Base-by-base conservation (phyloP, 1,284 basidiomycete species). In the Thelephora terrestris region DNA sequence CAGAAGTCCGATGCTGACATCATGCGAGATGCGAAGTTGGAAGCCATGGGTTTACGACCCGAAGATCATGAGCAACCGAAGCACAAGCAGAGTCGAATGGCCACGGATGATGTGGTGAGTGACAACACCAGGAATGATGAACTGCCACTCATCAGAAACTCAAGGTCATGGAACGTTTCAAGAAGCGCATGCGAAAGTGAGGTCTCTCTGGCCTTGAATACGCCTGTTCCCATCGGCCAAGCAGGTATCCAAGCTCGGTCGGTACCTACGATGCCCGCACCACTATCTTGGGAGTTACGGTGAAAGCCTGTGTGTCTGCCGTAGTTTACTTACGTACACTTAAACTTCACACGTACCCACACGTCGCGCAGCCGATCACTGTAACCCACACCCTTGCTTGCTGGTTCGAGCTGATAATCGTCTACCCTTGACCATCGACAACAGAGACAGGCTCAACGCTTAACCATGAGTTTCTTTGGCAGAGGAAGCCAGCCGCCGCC, bases 41-140 rank as follows among this genome's bases (percentile, higher is more conserved):
- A 89, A 58, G 89, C 89, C 0, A 83, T 85, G 73, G 88, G 86
- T 10, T 61, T 90, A 24, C 73, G 76, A 14, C 71, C 78, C 4
- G 73, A 76, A 52, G 78, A 63, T 23, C 72, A 60, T 43, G 67
- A 74, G 43, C 67, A 73, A 43, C 68, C 68, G 53, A 70, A 74
- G n/a, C 63, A 74, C 20, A 78, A 81, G 38, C 72, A 77, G 52
- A 70, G 71, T 18, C 86, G 93, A 58, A 81, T 83, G 74, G 91
- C 93, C 2, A 96, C 91, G 1, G 94, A 97, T 57, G 91, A 96
- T 59, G 63, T 85, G 63, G 92, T 92, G 52, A 61, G 78, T 57
- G 70, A 57, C 9, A 21, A 18, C 38, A 7, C 5, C 32, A 34
- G 25, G 43, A 29, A 34, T 39, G 32, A 25, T 35, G 7, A 3